Percentiles rank a stretch among this genome's conserved stretches.
Evolutionary conservation across 768 basidiomycete species (phyloP).

Genomic region (Suillus weaverae): DNA sequence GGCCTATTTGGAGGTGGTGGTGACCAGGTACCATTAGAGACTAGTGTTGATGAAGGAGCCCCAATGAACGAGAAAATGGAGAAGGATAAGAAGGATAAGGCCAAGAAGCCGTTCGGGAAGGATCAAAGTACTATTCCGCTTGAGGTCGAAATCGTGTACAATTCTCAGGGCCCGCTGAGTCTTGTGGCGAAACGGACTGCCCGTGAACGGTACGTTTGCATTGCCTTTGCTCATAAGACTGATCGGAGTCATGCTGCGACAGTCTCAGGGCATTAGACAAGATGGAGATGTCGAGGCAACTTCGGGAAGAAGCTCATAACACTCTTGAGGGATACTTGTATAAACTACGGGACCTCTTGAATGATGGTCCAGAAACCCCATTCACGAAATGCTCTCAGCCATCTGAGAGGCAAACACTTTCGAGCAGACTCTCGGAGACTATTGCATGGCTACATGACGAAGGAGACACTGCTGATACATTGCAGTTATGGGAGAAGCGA

Average conservation of each 20-base stretch:
- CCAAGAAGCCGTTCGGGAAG: slow-evolving; percentile 34
- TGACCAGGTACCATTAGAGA: slow-evolving; percentile 27
- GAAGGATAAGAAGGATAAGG: slow-evolving; percentile 36
- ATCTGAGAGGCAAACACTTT: slow-evolving; percentile 66
- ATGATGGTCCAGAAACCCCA: slow-evolving; percentile 63
- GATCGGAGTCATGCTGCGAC: slow-evolving; percentile 9
- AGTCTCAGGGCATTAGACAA: slow-evolving; percentile 80
- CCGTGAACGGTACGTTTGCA: slow-evolving; percentile 59
- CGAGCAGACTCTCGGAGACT: slow-evolving; percentile 67
- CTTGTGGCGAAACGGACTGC: slow-evolving; percentile 73
- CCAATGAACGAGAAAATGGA: slow-evolving; percentile 37
- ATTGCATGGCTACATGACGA: slow-evolving; percentile 82
- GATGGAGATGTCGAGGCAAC: slow-evolving; percentile 73
- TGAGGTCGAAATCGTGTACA: slow-evolving; percentile 59
- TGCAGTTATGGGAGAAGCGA: slow-evolving; percentile 72
- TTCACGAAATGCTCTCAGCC: slow-evolving; percentile 84
- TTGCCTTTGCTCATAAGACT: neutral
- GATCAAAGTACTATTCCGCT: slow-evolving; percentile 66
- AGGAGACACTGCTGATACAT: slow-evolving; percentile 80
- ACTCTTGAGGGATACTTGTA: slow-evolving; percentile 93
- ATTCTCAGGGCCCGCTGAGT: slow-evolving; percentile 72
- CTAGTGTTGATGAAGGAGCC: slow-evolving; percentile 34
- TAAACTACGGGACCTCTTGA: slow-evolving; percentile 78
- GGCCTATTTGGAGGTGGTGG: slow-evolving; percentile 73
- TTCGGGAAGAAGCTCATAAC: slow-evolving; percentile 89